Evolutionary conservation across 352 stramenopile species (phyloP).

Genomic region (Phytophthora fragariae): DNA sequence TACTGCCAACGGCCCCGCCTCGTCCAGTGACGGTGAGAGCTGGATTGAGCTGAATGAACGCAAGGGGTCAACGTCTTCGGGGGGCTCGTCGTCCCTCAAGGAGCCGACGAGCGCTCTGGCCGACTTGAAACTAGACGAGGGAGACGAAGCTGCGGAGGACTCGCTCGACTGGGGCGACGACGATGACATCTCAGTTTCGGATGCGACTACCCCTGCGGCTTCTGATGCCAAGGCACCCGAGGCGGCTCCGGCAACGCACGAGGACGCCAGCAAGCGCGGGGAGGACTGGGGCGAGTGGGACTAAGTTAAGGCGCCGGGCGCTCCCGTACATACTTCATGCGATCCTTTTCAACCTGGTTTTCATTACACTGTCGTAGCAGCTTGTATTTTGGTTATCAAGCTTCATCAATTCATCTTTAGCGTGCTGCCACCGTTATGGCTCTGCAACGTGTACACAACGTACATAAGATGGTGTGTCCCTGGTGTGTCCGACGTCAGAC

Average conservation of each 20-base stretch:
- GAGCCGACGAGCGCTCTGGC: conserved; percentile 34
- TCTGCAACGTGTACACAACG: neutral
- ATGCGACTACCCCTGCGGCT: conserved; percentile 21
- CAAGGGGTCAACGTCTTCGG: conserved; percentile 65
- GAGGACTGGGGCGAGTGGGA: conserved; percentile 80
- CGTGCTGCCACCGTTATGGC: too few species aligned
- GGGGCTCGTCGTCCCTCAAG: conserved; percentile 44
- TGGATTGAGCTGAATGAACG: conserved; percentile 75
- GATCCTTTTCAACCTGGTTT: conserved; percentile 27
- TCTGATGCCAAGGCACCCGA: conserved; percentile 25
- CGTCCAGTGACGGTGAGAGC: conserved; percentile 67
- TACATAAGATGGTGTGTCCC: neutral
- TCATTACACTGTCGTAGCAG: conserved; percentile 2
- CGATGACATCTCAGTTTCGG: conserved; percentile 43
- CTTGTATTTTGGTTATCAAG: conserved; percentile 16
- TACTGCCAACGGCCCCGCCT: conserved; percentile 31
- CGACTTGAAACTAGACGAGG: conserved; percentile 45
- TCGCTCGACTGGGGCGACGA: conserved; percentile 75
- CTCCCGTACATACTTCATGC: conserved; percentile 27
- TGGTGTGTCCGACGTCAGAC: conserved; percentile 25
- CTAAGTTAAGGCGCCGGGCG: conserved; percentile 39
- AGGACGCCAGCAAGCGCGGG: conserved; percentile 51
- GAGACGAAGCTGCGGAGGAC: conserved; percentile 45
- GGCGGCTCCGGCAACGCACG: conserved; percentile 23
- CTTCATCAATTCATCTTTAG: conserved; percentile 1